A percentile compares a stretch with the other conserved stretches of the same genome.
Evolutionary conservation across 2,329 filamentous ascomycete genomes (phyloP).

Genomic region (Chaetomium sp.): DNA sequence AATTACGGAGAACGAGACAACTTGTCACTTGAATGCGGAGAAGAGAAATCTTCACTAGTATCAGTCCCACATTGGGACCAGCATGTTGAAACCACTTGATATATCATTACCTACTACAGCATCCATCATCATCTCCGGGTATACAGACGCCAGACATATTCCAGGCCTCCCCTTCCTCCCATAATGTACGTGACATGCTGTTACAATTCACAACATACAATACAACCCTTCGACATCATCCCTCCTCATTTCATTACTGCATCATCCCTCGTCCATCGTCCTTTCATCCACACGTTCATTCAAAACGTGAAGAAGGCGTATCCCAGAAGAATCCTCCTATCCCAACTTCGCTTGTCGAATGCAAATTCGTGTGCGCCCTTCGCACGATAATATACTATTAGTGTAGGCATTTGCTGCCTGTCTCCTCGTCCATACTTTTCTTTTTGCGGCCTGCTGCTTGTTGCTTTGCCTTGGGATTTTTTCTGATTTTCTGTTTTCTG

Average conservation of each 20-base stretch:
- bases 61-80: too few relatives aligned
- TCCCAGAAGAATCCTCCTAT: not conserved
- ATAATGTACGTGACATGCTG: constrained; percentile 1
- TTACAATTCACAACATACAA: not conserved
- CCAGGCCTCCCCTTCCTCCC: not conserved
- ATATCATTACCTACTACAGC: not conserved
- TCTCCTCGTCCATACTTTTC: not conserved
- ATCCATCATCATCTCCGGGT: constrained; percentile 10
- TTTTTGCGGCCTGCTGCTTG: constrained; percentile 5
- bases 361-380: constrained; percentile 4
- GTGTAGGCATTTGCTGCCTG: too few relatives aligned
- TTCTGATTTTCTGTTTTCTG: not conserved
- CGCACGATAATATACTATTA: too few relatives aligned
- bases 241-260: constrained; percentile 3
- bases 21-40: not conserved
- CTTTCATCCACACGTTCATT: too few relatives aligned
- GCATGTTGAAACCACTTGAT: not conserved
- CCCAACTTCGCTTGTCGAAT: not conserved
- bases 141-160: constrained; percentile 11
- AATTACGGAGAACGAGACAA: not conserved
- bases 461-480: not conserved
- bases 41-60: too few relatives aligned
- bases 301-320: too few relatives aligned
- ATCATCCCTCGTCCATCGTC: not conserved
- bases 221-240: not conserved